Conservation (phyloP, 768 basidiomycete species). For the Pulveroboletus sp. region DNA sequence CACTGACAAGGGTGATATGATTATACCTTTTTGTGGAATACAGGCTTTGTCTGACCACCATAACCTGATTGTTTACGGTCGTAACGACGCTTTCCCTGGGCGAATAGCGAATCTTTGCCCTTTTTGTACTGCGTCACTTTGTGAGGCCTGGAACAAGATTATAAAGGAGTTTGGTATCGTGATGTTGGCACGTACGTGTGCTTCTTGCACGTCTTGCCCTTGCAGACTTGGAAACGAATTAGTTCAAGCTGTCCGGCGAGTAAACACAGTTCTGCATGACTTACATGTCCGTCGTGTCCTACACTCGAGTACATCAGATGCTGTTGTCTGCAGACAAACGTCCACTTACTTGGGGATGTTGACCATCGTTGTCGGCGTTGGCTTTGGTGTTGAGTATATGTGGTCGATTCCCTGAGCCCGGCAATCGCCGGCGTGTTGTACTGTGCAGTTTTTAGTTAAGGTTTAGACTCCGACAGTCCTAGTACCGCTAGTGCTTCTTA, state of each 20-base stretch:
- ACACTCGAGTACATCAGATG: constrained; percentile 12
- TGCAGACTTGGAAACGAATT: constrained; percentile 67
- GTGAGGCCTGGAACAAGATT: constrained; percentile 66
- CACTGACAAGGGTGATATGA: neutral
- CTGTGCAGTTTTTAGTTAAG: constrained; percentile 22
- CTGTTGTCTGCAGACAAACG: neutral
- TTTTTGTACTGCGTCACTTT: constrained; percentile 99
- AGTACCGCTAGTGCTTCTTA: no score
- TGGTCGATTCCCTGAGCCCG: constrained; percentile 11
- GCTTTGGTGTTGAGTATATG: constrained; percentile 14
- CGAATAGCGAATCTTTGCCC: constrained; percentile 97
- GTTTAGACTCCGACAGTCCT: constrained; percentile 25
- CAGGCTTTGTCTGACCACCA: constrained; percentile 99
- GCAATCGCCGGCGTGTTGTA: constrained; percentile 26
- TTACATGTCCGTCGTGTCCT: constrained; percentile 97
- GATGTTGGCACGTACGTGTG: constrained; percentile 70
- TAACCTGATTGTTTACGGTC: constrained; percentile 98
- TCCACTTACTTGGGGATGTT: constrained; percentile 87
- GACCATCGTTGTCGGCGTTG: constrained; percentile 62
- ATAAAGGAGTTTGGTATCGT: neutral
- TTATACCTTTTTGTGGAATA: constrained; percentile 98
- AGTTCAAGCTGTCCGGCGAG: neutral
- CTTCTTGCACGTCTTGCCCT: constrained; percentile 95
- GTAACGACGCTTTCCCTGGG: constrained; percentile 99
- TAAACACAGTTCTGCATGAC: constrained; percentile 24